Base-by-base conservation (phyloP, 306 rosid species). In the Ammopiptanthus mongolicus region DNA sequence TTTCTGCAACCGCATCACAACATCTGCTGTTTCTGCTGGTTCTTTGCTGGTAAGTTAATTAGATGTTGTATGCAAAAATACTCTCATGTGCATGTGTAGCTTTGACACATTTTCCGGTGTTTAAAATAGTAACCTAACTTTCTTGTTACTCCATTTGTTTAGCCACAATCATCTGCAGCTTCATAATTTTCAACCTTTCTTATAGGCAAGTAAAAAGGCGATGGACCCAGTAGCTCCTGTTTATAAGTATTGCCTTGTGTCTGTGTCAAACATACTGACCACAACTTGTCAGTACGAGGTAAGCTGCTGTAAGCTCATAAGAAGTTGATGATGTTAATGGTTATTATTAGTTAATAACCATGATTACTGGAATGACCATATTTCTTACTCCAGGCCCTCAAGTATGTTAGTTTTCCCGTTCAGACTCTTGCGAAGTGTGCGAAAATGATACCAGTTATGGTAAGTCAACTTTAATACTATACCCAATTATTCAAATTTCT, bases 361-460 rank as follows among this genome's bases (percentile, higher is more conserved):
- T 71, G 33, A 39, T 50, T 33, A 17, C 67, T 74, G 75, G 47
- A 22, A 22, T 62, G 50, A 56, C 50, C 21, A 12, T 39, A 19
- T 63, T 17, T 61, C 50, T 72, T 83, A 34, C 59, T 83, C n/a
- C 88, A 95, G 99, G 99, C 99, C 66, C 97, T 95, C 78, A 95
- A 95, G 84, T 95, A 95, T 74, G 99, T 95, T 65, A 91, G 97
- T 63, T 95, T 95, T 86, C 99, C 99, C 39, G 93, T 95, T 81
- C 97, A 95, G 84, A 95, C 99, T 14, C 92, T 92, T 36, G 97
- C 99, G 0, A 95, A 95, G 84, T 93, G 97, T 81, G 98, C 98
- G 19, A 87, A 88, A 88, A 95, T 95, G 99, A 95, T 95, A 60
- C 99, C 99, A 39, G 99, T 95, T 61, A 95, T 95, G 99, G 99